Percentiles rank a stretch among this genome's conserved stretches.
Evolutionary conservation across 2,329 filamentous ascomycete genomes (phyloP).

Genomic region (Westerdykella sp.): DNA sequence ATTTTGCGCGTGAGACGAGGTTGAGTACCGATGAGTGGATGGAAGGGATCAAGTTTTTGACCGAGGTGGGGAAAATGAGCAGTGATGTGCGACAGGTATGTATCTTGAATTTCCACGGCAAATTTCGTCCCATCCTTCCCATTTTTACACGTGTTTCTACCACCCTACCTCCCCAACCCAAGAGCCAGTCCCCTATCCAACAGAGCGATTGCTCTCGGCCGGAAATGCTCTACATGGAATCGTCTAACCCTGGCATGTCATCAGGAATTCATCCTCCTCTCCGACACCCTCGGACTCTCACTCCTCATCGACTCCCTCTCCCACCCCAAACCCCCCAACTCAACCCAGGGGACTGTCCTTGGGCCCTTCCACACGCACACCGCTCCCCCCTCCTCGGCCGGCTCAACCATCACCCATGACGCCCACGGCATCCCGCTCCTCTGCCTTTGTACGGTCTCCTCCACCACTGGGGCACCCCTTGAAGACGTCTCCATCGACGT

Average conservation of each 20-base stretch:
- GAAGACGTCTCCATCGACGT: conserved; percentile 66
- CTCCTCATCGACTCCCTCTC: conserved; percentile 77
- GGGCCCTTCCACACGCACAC: conserved; percentile 82
- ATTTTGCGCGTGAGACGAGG: conserved; percentile 73
- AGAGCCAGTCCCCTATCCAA: no score
- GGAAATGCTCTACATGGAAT: neutral
- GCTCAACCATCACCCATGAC: conserved; percentile 61
- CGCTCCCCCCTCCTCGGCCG: conserved; percentile 53
- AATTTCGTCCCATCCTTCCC: no score
- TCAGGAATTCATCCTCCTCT: conserved; percentile 75
- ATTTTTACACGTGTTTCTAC: neutral
- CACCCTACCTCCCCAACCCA: no score
- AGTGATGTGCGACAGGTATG: conserved; percentile 64
- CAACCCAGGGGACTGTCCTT: conserved; percentile 73
- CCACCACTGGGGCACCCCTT: conserved; percentile 58
- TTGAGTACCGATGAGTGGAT: conserved; percentile 75
- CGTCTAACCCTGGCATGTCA: neutral
- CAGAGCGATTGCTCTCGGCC: no score
- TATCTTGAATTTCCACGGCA: neutral
- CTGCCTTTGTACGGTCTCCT: conserved; percentile 65
- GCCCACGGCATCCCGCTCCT: conserved; percentile 63
- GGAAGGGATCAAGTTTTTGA: conserved; percentile 65
- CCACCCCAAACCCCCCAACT: conserved; percentile 65
- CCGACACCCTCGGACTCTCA: conserved; percentile 71
- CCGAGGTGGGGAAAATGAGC: conserved; percentile 65